A percentile compares a stretch with the other conserved stretches of the same genome.
These are phyloP conservation scores for Peribolospora baueri DNA, from an alignment of 768 basidiomycete genomes.

Conservation along the genomic window DNA sequence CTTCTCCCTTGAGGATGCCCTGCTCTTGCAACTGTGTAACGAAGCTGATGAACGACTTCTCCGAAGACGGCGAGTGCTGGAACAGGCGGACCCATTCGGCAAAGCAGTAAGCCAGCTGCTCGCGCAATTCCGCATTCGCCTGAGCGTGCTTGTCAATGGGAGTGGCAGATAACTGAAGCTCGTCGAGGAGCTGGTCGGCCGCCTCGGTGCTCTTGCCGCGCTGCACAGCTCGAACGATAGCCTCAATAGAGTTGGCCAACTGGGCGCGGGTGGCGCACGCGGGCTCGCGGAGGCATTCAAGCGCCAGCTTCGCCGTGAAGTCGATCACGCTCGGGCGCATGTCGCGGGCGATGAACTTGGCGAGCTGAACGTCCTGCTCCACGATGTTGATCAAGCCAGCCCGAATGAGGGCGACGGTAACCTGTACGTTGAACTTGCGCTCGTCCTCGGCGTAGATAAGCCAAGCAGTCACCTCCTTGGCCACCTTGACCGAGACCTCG, in stretches of 20 bases:
- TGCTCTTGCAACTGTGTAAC: conserved; percentile 94
- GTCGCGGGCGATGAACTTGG: conserved; percentile 56
- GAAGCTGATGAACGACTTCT: conserved; percentile 86
- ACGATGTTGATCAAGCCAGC: conserved; percentile 51
- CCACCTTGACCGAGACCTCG: conserved; percentile 67
- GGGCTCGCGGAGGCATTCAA: conserved; percentile 60
- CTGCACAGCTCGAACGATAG: conserved; percentile 47
- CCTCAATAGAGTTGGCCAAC: conserved; percentile 55
- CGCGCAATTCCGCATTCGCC: conserved; percentile 15
- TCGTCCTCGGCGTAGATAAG: conserved; percentile 88
- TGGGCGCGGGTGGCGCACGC: conserved; percentile 51
- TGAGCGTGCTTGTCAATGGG: conserved; percentile 3
- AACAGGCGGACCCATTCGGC: conserved; percentile 77
- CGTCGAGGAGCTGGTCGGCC: conserved; percentile 42
- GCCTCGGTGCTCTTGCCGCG: conserved; percentile 59
- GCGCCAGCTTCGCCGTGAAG: conserved; percentile 59
- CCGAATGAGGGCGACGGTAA: conserved; percentile 66
- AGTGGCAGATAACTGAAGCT: conserved; percentile 36
- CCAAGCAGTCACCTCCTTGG: conserved; percentile 92
- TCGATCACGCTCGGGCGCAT: conserved; percentile 50
- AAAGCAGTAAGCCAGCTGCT: conserved; percentile 20
- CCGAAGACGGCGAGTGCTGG: conserved; percentile 67
- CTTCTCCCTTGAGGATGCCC: conserved; percentile 85
- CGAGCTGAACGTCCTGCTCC: conserved; percentile 71
- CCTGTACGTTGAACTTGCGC: conserved; percentile 91